phyloP scores from a whole-genome alignment of 2,329 filamentous ascomycete species.

The Colletotrichum ledebouriae region DNA sequence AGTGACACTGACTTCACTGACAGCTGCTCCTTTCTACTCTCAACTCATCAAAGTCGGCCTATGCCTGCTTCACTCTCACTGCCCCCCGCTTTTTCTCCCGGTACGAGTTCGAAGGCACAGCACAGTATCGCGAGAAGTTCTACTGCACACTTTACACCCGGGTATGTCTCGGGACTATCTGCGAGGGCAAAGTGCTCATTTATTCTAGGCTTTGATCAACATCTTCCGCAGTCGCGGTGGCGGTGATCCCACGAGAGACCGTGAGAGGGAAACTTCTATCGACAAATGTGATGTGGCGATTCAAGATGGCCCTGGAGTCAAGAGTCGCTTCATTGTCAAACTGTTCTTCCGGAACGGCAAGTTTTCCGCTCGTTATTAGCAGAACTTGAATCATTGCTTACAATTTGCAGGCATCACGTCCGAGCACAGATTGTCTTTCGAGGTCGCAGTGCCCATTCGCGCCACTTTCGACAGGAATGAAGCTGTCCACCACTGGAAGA shows the following conservation, averaged over 20 bases:
- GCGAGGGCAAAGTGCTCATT: neutral
- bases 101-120: slow-evolving; percentile 73
- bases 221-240: slow-evolving; percentile 77
- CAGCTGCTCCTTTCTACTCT: slow-evolving; percentile 81
- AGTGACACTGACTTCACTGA: neutral
- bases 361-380: neutral
- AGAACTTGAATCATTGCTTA: neutral
- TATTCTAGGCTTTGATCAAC: slow-evolving; percentile 72
- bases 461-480: slow-evolving; percentile 79
- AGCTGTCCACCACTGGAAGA: slow-evolving; percentile 78
- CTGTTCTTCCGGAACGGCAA: slow-evolving; percentile 80
- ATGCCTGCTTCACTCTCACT: slow-evolving; percentile 78
- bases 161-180: slow-evolving; percentile 53
- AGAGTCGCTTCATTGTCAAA: slow-evolving; percentile 81
- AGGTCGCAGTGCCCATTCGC: slow-evolving; percentile 79
- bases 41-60: slow-evolving; percentile 85
- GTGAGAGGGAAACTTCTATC: slow-evolving; percentile 77
- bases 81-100: slow-evolving; percentile 78
- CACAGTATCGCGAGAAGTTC: slow-evolving; percentile 70
- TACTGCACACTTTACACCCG: slow-evolving; percentile 82
- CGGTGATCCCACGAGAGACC: slow-evolving; percentile 67
- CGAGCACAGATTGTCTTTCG: slow-evolving; percentile 82
- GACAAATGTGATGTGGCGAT: slow-evolving; percentile 81
- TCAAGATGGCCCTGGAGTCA: slow-evolving; percentile 77
- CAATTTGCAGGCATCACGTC: slow-evolving; percentile 74